Percentiles rank a stretch among this genome's conserved stretches.
Conservation (phyloP, 1,284 basidiomycete species). For the Anthracocystis walkeri region DNA sequence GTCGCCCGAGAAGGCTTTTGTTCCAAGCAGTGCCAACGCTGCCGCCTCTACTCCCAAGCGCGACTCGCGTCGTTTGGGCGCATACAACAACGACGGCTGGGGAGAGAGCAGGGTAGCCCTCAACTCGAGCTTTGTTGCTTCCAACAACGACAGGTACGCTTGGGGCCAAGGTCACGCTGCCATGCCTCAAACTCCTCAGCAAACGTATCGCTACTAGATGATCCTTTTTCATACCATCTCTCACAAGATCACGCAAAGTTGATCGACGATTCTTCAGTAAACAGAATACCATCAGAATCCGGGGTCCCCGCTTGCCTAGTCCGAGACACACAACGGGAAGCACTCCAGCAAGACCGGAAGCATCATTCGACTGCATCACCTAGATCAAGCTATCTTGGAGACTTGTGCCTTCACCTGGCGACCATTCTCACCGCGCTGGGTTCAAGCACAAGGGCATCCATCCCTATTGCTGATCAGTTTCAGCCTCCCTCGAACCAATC, state of each 20-base stretch:
- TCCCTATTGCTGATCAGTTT: too few relatives aligned
- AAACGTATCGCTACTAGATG: slow-evolving; percentile 22
- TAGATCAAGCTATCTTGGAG: too few relatives aligned
- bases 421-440: too few relatives aligned
- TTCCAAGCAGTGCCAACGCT: slow-evolving; percentile 3
- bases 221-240: neutral
- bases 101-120: slow-evolving; percentile 42
- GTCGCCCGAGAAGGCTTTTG: slow-evolving; percentile 2
- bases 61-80: slow-evolving; percentile 5
- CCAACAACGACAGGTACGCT: slow-evolving; percentile 27
- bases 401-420: too few relatives aligned
- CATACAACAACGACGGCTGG: slow-evolving; percentile 26
- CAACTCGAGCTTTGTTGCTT: slow-evolving; percentile 34
- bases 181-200: slow-evolving; percentile 19
- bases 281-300: too few relatives aligned
- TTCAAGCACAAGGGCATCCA: too few relatives aligned
- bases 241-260: neutral
- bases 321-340: too few relatives aligned
- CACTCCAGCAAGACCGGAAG: too few relatives aligned
- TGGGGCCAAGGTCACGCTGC: slow-evolving; percentile 5
- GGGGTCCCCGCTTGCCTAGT: too few relatives aligned
- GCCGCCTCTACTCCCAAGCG: neutral
- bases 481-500: too few relatives aligned
- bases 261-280: neutral
- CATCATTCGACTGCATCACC: too few relatives aligned